Evolutionary conservation across 129 eudicot genomes (phyloP).

Genomic region (Escallonia rubra): DNA sequence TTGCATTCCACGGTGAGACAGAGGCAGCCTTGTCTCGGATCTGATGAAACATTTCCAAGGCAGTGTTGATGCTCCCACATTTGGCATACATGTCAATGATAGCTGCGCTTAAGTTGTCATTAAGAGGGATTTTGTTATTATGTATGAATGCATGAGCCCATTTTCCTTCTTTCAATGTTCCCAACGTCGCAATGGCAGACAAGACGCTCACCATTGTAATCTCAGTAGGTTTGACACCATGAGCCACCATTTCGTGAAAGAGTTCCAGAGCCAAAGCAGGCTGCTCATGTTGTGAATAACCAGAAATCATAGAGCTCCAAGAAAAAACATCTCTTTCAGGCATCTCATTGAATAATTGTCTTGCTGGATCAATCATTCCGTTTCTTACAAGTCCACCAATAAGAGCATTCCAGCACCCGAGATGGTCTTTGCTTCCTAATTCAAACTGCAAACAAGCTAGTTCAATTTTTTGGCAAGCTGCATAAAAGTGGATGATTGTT

Average conservation of each 20-base stretch:
- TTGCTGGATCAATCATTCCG: constrained; percentile 52
- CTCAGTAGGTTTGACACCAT: constrained; percentile 66
- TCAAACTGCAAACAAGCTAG: constrained; percentile 64
- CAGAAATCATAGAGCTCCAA: constrained; percentile 94
- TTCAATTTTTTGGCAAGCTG: constrained; percentile 43
- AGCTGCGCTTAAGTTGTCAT: constrained; percentile 72
- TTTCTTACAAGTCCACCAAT: constrained; percentile 68
- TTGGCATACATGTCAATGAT: constrained; percentile 92
- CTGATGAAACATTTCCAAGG: constrained; percentile 59
- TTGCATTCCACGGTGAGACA: constrained; percentile 92
- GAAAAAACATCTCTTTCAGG: constrained; percentile 77
- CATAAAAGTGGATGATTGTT: constrained; percentile 65
- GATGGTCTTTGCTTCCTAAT: constrained; percentile 51
- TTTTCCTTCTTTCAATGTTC: constrained; percentile 56
- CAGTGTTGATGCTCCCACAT: constrained; percentile 66
- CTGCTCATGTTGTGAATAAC: constrained; percentile 63
- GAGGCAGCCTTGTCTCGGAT: constrained; percentile 32
- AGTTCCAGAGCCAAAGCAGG: constrained; percentile 52
- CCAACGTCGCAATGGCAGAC: constrained; percentile 75
- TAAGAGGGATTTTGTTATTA: constrained; percentile 50
- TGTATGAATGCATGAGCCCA: constrained; percentile 64
- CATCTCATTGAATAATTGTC: constrained; percentile 49
- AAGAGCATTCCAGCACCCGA: constrained; percentile 77
- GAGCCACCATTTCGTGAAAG: constrained; percentile 53
- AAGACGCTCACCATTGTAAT: constrained; percentile 88